Evolutionary conservation across 441 rosid genomes (phyloP), one percentile per base, ranked within the genome.

Genomic region (Viola pubescens): DNA sequence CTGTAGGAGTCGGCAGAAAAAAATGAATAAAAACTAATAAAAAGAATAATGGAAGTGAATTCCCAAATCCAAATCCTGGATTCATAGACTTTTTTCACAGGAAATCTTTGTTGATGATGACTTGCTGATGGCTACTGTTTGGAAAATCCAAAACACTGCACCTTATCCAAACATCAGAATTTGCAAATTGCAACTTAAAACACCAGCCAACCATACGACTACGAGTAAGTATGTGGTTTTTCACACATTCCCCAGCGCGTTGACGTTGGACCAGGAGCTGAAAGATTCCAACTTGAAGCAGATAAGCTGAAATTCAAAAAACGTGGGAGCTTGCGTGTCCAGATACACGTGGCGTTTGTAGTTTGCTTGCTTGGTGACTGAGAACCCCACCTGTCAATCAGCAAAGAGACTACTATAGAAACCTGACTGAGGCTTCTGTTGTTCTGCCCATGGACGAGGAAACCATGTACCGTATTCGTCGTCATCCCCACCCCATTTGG

Each of bases 241-340:
- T 16, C 19, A 16, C 19, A 16, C 19, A 16, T 39, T 51, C 40
- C 1, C 4, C 67, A 73, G 65, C 60, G 61, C 67, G 70, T 53
- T 19, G n/a, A 8, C 40, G 3, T 39, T 37, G 37, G 72, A 79
- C 74, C 76, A 16, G 63, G 79, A 70, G 67, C 37, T 1, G 46
- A 71, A 75, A 73, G 66, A 3, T 63, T 62, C 40, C 52, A 62
- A 62, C 19, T 56, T 7, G 13, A 58, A 41, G 26, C 9, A 70
- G 85, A 78, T 81, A 75, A 78, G 76, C 16, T 58, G 71, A 26
- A 26, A 26, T 2, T 26, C 3, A 2, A 26, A 26, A 64, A 48
- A 45, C 48, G 51, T 8, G 38, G 60, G 9, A 45, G 58, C 73
- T 63, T 54, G 64, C 66, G 74, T 77, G 80, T 71, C 62, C 53